Conservation (phyloP, 78 protist genomes). For the Dictyostelium capitatum region DNA sequence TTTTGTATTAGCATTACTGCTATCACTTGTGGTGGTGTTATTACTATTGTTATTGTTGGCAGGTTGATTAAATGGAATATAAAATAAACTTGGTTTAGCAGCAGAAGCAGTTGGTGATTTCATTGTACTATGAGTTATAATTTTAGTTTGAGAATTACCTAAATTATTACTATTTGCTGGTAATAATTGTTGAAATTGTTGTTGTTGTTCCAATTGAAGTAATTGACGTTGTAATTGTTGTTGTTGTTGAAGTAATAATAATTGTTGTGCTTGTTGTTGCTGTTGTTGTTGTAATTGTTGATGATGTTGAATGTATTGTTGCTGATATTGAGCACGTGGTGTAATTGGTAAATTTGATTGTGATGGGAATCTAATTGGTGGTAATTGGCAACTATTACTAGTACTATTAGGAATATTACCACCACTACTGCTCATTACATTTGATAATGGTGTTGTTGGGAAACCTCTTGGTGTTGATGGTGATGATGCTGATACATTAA, state of each 20-base stretch:
- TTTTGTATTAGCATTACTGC: neutral
- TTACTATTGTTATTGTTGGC: neutral
- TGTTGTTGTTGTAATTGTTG: neutral
- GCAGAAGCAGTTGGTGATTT: slow-evolving; percentile 10
- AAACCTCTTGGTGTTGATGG: slow-evolving; percentile 3
- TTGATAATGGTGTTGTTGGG: slow-evolving; percentile 2
- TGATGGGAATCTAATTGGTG: slow-evolving; percentile 14
- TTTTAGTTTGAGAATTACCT: neutral
- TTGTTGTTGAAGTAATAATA: neutral
- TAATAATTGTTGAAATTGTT: neutral
- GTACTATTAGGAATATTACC: neutral
- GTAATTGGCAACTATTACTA: neutral
- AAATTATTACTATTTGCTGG: neutral
- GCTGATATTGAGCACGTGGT: slow-evolving; percentile 7
- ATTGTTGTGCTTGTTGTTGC: neutral
- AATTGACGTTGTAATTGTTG: slow-evolving; percentile 15
- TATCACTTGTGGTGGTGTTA: neutral
- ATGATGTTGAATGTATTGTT: neutral
- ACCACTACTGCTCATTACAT: no score
- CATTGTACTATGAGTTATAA: neutral
- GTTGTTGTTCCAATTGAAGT: slow-evolving; percentile 17
- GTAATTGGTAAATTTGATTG: slow-evolving; percentile 18
- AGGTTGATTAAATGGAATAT: neutral
- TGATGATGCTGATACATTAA: neutral
- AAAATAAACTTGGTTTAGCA: slow-evolving; percentile 20